A percentile compares a stretch with the other conserved stretches of the same genome.
These are phyloP conservation scores for Orobanche coerulescens DNA, from an alignment of 257 asterid genomes.

Conservation along the genomic window DNA sequence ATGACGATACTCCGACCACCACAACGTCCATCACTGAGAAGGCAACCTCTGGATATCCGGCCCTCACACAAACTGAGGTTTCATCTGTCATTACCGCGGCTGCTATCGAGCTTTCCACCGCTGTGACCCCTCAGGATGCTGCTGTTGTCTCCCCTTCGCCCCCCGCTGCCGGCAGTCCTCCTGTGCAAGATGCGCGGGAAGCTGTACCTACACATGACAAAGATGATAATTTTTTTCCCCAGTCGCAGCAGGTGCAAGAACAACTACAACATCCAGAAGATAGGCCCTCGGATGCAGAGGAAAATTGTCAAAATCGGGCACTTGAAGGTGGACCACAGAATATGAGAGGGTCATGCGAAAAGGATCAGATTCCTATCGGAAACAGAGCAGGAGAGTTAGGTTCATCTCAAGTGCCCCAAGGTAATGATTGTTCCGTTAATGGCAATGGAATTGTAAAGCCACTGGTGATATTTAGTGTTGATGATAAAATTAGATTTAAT, in stretches of 20 bases:
- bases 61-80: conserved; percentile 17
- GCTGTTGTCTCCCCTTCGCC: conserved; percentile 8
- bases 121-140: neutral
- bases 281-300: no score
- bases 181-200: neutral
- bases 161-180: neutral
- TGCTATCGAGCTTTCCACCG: conserved; percentile 12
- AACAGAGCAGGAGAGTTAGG: conserved; percentile 4
- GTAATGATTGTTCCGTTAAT: neutral
- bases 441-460: conserved; percentile 21
- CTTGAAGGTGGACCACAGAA: conserved; percentile 10
- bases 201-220: neutral
- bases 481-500: conserved; percentile 50
- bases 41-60: neutral
- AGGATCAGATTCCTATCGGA: neutral
- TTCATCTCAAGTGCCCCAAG: neutral
- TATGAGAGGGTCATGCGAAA: neutral
- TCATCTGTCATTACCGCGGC: conserved; percentile 19
- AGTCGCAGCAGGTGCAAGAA: neutral
- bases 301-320: neutral
- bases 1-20: conserved; percentile 1
- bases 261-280: no score
- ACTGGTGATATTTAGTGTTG: conserved; percentile 32
- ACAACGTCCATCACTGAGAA: conserved; percentile 9
- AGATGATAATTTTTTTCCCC: neutral